Percentiles rank a stretch among this genome's conserved stretches.
These are phyloP conservation scores for Phytopythium kandeliae DNA, from an alignment of 352 stramenopile genomes.

Conservation along the genomic window DNA sequence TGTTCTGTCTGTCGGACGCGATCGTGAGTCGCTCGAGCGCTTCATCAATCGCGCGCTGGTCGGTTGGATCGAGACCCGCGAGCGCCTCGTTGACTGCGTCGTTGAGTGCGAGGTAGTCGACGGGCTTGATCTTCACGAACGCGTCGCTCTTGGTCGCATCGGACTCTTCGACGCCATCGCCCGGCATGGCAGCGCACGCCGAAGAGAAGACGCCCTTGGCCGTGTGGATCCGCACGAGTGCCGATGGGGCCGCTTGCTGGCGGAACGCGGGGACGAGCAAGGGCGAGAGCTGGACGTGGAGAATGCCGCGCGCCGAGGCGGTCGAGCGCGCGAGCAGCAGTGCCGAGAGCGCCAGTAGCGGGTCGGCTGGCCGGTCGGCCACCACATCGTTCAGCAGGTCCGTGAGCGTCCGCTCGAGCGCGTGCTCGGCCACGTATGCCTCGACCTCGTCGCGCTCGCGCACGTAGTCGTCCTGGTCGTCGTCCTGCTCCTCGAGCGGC, in stretches of 20 bases:
- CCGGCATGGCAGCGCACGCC: conserved; percentile 23
- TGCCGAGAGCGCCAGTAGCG: conserved; percentile 62
- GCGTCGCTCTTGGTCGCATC: background rate
- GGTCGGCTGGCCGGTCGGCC: conserved; percentile 50
- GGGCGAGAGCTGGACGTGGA: conserved; percentile 53
- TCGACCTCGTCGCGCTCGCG: conserved; percentile 73
- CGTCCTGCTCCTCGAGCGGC: conserved; percentile 12
- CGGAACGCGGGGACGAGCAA: conserved; percentile 28
- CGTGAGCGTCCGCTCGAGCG: conserved; percentile 61
- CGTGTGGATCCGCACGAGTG: conserved; percentile 59
- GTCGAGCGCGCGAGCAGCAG: conserved; percentile 56
- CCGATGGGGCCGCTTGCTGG: conserved; percentile 20
- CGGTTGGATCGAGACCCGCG: conserved; percentile 30
- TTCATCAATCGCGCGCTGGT: conserved; percentile 39
- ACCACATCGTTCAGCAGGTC: conserved; percentile 73
- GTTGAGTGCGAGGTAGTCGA: conserved; percentile 8
- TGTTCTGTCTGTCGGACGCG: background rate
- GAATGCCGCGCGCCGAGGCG: conserved; percentile 48
- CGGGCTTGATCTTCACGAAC: background rate
- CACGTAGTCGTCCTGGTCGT: conserved; percentile 27
- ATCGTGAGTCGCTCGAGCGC: conserved; percentile 14
- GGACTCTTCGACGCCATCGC: background rate
- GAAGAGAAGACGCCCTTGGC: conserved; percentile 61
- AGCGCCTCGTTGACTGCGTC: conserved; percentile 34
- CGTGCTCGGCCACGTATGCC: conserved; percentile 63